These are phyloP conservation scores for Lecanoromycetidae sp. DNA, from an alignment of 2,329 filamentous ascomycete species.

Conservation along the genomic window DNA sequence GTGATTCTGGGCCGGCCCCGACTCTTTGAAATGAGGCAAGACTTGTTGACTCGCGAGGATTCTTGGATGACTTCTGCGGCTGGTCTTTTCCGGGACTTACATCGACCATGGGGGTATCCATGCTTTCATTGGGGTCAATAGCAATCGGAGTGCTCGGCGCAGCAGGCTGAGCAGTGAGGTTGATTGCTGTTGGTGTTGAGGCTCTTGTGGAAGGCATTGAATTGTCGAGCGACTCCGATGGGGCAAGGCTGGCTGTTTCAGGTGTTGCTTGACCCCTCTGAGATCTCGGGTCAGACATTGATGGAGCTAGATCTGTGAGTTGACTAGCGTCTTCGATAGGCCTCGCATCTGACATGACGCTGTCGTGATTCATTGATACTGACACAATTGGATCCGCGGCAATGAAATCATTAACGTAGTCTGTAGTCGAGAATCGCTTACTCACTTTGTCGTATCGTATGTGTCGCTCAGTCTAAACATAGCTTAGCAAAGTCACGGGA, in stretches of 20 bases:
- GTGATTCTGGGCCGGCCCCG: no score
- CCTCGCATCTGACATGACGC: conserved; percentile 4
- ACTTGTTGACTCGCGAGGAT: no score
- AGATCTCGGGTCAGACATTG: neutral
- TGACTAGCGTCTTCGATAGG: neutral
- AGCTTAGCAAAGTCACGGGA: neutral
- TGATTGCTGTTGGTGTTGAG: neutral
- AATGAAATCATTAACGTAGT: neutral
- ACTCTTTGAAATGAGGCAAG: no score
- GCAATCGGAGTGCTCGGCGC: no score
- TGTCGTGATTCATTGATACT: neutral
- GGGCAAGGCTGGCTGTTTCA: neutral
- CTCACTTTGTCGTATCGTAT: neutral
- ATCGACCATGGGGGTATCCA: neutral
- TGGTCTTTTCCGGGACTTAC: neutral
- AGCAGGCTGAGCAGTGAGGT: neutral
- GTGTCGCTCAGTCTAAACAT: neutral
- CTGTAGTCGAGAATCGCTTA: conserved; percentile 1
- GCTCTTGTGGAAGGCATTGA: neutral
- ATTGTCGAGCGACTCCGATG: neutral
- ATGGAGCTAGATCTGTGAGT: neutral
- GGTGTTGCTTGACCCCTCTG: neutral
- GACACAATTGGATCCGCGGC: neutral
- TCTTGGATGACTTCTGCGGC: no score
- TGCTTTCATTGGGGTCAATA: neutral